phyloP scores from a whole-genome alignment of 768 basidiomycete species.

The Tremella mesenterica region DNA sequence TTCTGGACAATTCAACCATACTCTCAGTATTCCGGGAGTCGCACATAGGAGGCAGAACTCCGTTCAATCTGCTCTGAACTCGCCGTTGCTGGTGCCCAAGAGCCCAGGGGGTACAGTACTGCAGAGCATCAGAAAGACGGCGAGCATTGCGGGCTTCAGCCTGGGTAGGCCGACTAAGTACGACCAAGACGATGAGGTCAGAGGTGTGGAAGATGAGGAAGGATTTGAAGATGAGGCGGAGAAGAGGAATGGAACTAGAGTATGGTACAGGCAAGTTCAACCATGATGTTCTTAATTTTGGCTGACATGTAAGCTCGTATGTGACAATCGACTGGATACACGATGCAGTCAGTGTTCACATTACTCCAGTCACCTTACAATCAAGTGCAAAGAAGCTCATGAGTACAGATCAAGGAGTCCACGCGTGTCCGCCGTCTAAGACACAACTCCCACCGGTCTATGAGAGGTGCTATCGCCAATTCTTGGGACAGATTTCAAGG shows the following conservation, averaged over 20 bases:
- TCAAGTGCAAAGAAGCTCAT: constrained; percentile 3
- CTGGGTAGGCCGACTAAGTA: constrained; percentile 24
- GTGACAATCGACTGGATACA: constrained; percentile 94
- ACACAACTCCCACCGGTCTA: constrained; percentile 50
- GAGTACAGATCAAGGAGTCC: constrained; percentile 70
- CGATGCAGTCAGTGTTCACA: constrained; percentile 53
- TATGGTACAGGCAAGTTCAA: constrained; percentile 44
- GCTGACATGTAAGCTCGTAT: constrained; percentile 49
- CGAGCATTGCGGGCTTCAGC: constrained; percentile 27
- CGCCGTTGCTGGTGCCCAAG: constrained; percentile 1
- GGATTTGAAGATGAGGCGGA: constrained; percentile 48
- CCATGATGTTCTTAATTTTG: neutral
- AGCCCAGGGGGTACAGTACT: constrained; percentile 23
- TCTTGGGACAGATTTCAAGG: constrained; percentile 69
- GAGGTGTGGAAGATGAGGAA: constrained; percentile 19
- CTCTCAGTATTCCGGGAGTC: neutral
- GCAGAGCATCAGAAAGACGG: constrained; percentile 22
- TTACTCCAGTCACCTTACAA: too few species aligned
- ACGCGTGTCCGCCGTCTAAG: constrained; percentile 66
- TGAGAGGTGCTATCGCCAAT: constrained; percentile 58
- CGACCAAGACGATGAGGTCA: constrained; percentile 13
- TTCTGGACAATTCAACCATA: neutral
- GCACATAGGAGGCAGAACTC: constrained; percentile 15
- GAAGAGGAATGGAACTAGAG: constrained; percentile 65
- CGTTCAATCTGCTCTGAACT: constrained; percentile 8